Base-by-base conservation (phyloP, 441 rosid species). In the Erodium moschatum region DNA sequence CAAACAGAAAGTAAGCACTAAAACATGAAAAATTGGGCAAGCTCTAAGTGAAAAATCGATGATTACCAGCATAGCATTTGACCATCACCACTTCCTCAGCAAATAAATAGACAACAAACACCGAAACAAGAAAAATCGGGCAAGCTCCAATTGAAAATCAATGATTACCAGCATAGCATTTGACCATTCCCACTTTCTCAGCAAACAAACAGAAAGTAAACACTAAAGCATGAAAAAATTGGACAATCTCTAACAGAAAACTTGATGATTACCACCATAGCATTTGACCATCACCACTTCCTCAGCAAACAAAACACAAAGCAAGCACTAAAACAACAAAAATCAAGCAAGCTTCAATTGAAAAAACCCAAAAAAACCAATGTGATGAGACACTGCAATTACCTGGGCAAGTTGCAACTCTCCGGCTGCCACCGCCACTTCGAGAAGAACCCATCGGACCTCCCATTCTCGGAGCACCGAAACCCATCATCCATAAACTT, bases 361-460 rank as follows among this genome's bases (percentile, higher is more conserved):
- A 0, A 5, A 31, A 64, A 54, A 38, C 44, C 5, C 42, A 42
- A 7, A 33, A 13, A n/a, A 67, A 69, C 4, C 38, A 33, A 33
- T 33, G 35, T 13, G 10, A 5, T 24, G 38, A 33, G 38, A 33
- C 38, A 33, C 4, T 33, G 4, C 38, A 1, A 33, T 0, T 63
- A 89, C 97, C 96, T 87, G 76, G 99, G 99, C 84, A 94, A 80
- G 83, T 85, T 72, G 72, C 99, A 94, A 42, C 69, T 81, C 20
- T 67, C 78, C 44, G 99, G 97, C 74, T 89, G 99, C 99, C 99
- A 94, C 33, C 99, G 80, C 99, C 97, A 94, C 63, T 94, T 91
- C 64, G 97, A 86, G 79, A 77, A 89, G 76, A 81, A 94, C 76
- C 75, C 70, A 83, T 94, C 98, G 61, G 93, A 93, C 79, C 98